Evolutionary conservation across 2,329 filamentous ascomycete species (phyloP).

Genomic region (Colletotrichum spinosum): DNA sequence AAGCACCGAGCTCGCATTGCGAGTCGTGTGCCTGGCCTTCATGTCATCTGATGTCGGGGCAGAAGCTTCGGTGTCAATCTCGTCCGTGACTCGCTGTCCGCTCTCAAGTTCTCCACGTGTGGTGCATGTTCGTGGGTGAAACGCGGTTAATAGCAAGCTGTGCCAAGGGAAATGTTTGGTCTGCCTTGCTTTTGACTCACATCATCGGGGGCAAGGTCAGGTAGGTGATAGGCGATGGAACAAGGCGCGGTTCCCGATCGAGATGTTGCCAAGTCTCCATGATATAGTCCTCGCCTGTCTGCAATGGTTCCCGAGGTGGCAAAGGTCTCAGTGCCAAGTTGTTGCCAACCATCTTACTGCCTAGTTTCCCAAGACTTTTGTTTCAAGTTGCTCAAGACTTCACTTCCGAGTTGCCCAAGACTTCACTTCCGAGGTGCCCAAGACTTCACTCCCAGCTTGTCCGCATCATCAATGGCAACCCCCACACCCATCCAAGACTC

Average conservation of each 20-base stretch:
- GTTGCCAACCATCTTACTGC: no score
- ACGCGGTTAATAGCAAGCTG: background rate
- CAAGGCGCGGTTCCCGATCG: background rate
- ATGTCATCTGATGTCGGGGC: constrained; percentile 8
- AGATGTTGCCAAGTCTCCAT: constrained; percentile 9
- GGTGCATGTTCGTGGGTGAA: background rate
- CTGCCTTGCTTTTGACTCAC: constrained; percentile 5
- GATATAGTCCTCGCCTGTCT: constrained; percentile 10
- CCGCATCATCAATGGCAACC: constrained; percentile 16
- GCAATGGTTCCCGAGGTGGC: background rate
- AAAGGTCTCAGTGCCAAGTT: no score
- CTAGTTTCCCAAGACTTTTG: no score
- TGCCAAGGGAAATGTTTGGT: constrained; percentile 1
- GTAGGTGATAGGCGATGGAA: background rate
- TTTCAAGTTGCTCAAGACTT: no score
- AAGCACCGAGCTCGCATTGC: background rate
- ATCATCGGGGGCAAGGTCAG: background rate
- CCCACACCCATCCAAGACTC: constrained; percentile 9
- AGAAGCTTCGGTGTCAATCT: background rate
- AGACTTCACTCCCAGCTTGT: constrained; percentile 1
- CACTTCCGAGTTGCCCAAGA: no score
- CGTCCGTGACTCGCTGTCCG: constrained; percentile 3
- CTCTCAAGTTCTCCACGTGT: no score
- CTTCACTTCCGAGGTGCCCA: background rate
- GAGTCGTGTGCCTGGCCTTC: constrained; percentile 4